These are phyloP conservation scores for Penicillium sp. DNA, from an alignment of 2,329 filamentous ascomycete genomes.

Conservation along the genomic window DNA sequence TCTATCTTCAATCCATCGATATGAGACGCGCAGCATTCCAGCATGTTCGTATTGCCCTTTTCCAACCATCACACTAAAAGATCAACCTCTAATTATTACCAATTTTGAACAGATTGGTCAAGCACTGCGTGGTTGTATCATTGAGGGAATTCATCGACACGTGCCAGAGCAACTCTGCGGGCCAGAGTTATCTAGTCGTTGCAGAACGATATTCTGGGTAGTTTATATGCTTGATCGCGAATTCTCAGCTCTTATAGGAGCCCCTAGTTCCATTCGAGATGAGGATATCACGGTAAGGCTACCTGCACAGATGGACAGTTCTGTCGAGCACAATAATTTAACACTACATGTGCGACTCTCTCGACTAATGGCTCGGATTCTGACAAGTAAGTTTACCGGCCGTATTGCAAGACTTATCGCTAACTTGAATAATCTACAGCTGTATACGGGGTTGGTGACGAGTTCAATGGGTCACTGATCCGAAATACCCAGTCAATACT, in stretches of 20 bases:
- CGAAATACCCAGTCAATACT: conserved; percentile 31
- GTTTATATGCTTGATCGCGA: conserved; percentile 35
- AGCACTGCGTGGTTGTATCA: conserved; percentile 32
- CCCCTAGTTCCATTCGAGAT: conserved; percentile 33
- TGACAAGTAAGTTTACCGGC: conserved; percentile 26
- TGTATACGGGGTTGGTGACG: conserved; percentile 31
- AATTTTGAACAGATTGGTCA: conserved; percentile 27
- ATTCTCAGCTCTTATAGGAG: conserved; percentile 33
- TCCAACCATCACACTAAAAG: no score
- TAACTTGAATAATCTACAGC: conserved; percentile 12
- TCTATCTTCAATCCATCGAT: conserved; percentile 49
- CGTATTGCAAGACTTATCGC: background rate
- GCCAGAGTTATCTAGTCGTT: conserved; percentile 27
- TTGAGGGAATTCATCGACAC: conserved; percentile 34
- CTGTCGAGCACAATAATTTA: conserved; percentile 27
- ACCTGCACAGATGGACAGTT: conserved; percentile 25
- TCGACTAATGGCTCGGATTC: conserved; percentile 29
- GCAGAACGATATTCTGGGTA: conserved; percentile 33
- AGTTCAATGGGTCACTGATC: conserved; percentile 28
- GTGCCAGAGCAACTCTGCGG: conserved; percentile 30
- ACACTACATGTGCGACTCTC: conserved; percentile 32
- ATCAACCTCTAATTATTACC: no score
- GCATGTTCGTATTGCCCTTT: conserved; percentile 37
- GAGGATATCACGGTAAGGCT: conserved; percentile 33
- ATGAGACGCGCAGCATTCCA: conserved; percentile 47